Conservation (phyloP, 73 alveolate species). For the Symbiodinium natans region DNA sequence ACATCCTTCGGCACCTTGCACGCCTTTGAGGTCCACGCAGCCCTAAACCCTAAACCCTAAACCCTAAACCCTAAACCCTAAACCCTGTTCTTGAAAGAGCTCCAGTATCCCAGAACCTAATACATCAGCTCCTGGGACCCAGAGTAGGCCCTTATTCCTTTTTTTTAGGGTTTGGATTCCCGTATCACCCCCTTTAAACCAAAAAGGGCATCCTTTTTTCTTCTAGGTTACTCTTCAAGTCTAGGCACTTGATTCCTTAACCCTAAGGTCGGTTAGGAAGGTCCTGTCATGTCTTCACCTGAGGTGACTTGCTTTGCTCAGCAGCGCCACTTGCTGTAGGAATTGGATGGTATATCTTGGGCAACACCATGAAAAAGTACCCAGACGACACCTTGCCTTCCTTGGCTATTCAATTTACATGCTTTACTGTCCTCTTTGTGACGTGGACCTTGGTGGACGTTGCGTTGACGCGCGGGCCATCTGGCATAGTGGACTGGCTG, state of each 20-base stretch:
- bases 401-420: slow-evolving; percentile 36
- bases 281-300: no score
- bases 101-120: no score
- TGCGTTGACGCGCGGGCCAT: background rate
- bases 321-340: slow-evolving; percentile 55
- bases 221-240: no score
- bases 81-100: no score
- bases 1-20: background rate
- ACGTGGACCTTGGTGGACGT: slow-evolving; percentile 7
- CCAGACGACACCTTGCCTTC: slow-evolving; percentile 49
- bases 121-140: no score
- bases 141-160: no score
- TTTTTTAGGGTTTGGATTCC: no score
- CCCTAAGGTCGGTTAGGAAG: no score
- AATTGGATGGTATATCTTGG: slow-evolving; percentile 55
- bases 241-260: no score
- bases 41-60: background rate
- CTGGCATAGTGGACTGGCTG: background rate
- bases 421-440: slow-evolving; percentile 13
- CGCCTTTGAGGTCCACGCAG: background rate
- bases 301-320: slow-evolving; percentile 2
- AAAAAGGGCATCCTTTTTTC: no score
- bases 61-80: no score
- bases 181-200: no score
- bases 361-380: slow-evolving; percentile 31